Evolutionary conservation across 2,329 filamentous ascomycete genomes (phyloP).

Genomic region (Xylaria sp.): DNA sequence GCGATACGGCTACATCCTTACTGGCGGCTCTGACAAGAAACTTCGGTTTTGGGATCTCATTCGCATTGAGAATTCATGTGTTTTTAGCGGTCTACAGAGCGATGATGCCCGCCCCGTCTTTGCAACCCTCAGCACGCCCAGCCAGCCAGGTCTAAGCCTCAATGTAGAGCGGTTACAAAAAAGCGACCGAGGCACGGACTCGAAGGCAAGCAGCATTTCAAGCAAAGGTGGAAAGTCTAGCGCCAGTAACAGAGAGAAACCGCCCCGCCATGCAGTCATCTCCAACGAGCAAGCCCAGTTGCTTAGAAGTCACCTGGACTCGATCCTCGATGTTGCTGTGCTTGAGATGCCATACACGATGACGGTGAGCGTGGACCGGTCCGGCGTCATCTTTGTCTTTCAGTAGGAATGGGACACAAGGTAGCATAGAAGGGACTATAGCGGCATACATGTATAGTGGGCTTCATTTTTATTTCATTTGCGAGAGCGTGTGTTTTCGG

Average conservation of each 20-base stretch:
- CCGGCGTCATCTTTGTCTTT: slow-evolving; percentile 89
- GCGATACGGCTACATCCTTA: slow-evolving; percentile 85
- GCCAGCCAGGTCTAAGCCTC: slow-evolving; percentile 61
- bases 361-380: slow-evolving; percentile 89
- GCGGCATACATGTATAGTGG: background rate
- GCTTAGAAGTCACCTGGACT: slow-evolving; percentile 86
- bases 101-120: slow-evolving; percentile 82
- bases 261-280: slow-evolving; percentile 83
- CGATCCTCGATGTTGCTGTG: slow-evolving; percentile 87
- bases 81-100: slow-evolving; percentile 80
- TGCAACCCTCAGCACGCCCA: slow-evolving; percentile 67
- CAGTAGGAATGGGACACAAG: slow-evolving; percentile 42
- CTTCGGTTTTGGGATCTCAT: slow-evolving; percentile 93
- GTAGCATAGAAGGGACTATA: background rate
- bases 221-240: slow-evolving; percentile 37
- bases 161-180: slow-evolving; percentile 72
- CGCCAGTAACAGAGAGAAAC: slow-evolving; percentile 53
- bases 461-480: background rate
- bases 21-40: slow-evolving; percentile 88
- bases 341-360: slow-evolving; percentile 91
- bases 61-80: slow-evolving; percentile 78
- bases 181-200: slow-evolving; percentile 46
- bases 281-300: slow-evolving; percentile 88
- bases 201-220: slow-evolving; percentile 33
- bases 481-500: background rate